Conservation (phyloP, 192 early-diverging fungal species). For the Ramicandelaber brevisporus region DNA sequence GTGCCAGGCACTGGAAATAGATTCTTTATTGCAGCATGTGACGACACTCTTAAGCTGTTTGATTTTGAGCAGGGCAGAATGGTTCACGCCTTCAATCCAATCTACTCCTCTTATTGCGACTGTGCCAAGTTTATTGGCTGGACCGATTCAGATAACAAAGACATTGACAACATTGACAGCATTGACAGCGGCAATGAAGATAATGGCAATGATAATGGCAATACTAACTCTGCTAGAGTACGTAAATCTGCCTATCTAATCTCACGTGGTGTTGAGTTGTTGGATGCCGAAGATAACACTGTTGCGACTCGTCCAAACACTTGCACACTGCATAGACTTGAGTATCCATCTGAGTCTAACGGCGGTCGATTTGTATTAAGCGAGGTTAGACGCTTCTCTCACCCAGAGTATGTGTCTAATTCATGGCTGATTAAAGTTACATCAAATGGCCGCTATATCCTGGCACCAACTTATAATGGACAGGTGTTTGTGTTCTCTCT, state of each 20-base stretch:
- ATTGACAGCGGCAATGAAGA: constrained; percentile 11
- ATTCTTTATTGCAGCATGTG: constrained; percentile 75
- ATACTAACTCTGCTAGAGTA: constrained; percentile 3
- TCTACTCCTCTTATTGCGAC: constrained; percentile 89
- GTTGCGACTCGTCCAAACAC: constrained; percentile 61
- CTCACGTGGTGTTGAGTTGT: constrained; percentile 67
- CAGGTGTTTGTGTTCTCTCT: constrained; percentile 67
- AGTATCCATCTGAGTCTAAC: constrained; percentile 43
- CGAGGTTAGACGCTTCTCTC: constrained; percentile 44
- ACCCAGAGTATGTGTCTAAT: constrained; percentile 69
- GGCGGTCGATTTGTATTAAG: constrained; percentile 48
- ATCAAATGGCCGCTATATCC: constrained; percentile 66
- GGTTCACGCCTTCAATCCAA: constrained; percentile 26
- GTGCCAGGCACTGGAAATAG: constrained; percentile 80
- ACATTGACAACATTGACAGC: constrained; percentile 36
- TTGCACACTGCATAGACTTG: constrained; percentile 60
- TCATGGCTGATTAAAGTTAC: constrained; percentile 85
- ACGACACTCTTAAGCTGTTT: constrained; percentile 67
- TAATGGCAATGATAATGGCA: constrained; percentile 3
- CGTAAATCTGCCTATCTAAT: constrained; percentile 41
- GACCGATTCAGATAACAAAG: constrained; percentile 24
- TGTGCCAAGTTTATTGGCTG: constrained; percentile 69
- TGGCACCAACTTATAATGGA: constrained; percentile 73
- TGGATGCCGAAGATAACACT: constrained; percentile 51
- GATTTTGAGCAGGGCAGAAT: constrained; percentile 52